These are phyloP conservation scores for Nakazawaea ernobii DNA, from an alignment of 805 yeast species.

Conservation along the genomic window DNA sequence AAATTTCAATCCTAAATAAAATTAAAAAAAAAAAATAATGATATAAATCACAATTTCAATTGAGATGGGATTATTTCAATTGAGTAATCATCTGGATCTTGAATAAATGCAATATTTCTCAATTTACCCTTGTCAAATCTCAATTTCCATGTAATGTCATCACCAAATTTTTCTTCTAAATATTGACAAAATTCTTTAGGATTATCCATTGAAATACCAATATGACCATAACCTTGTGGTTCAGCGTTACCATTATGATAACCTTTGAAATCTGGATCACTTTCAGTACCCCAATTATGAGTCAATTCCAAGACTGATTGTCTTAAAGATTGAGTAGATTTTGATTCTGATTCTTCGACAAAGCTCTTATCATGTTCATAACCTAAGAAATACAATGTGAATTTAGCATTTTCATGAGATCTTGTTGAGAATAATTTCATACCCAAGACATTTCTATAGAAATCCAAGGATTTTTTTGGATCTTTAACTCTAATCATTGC, in stretches of 20 bases:
- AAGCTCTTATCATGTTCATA: constrained; percentile 45
- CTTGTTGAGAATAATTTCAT: constrained; percentile 60
- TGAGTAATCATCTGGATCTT: constrained; percentile 89
- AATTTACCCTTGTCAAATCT: constrained; percentile 51
- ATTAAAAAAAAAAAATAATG: background rate
- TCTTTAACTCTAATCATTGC: constrained; percentile 92
- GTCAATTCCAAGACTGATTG: constrained; percentile 85
- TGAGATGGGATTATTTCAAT: constrained; percentile 57
- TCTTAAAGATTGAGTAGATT: constrained; percentile 30
- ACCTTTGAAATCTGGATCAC: constrained; percentile 58
- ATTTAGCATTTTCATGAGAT: constrained; percentile 64
- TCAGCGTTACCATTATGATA: constrained; percentile 82
- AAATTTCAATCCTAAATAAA: constrained; percentile 38
- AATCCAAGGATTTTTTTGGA: constrained; percentile 65
- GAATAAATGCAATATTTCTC: constrained; percentile 63
- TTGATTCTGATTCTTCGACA: constrained; percentile 35
- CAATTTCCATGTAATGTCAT: constrained; percentile 48
- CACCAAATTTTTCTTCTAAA: constrained; percentile 39
- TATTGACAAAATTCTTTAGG: constrained; percentile 52
- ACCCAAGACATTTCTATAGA: constrained; percentile 77
- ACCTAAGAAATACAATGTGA: constrained; percentile 82
- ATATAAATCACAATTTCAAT: constrained; percentile 8
- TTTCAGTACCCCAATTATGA: constrained; percentile 94
- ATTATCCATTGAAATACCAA: constrained; percentile 65
- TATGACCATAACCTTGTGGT: constrained; percentile 83